A percentile compares a stretch with the other conserved stretches of the same genome.
phyloP scores from a whole-genome alignment of 164 flowering plant species.

The Cinnamomum chago region DNA sequence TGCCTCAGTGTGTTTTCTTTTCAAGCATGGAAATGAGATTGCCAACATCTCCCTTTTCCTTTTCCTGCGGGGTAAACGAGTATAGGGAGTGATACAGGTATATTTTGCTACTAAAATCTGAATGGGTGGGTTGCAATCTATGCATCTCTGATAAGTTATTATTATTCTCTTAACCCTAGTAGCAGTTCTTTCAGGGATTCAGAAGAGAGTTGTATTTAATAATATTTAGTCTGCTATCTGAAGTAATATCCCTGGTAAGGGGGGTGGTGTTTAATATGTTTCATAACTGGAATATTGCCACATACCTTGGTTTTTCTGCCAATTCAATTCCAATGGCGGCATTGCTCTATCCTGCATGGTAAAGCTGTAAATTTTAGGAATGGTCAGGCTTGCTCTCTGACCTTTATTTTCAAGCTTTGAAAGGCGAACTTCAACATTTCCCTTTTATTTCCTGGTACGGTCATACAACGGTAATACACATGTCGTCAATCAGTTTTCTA shows the following conservation, averaged over 20 bases:
- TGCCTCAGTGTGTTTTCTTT: slow-evolving; percentile 35
- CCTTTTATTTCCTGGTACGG: slow-evolving; percentile 30
- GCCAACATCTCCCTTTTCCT: slow-evolving; percentile 20
- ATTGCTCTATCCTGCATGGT: slow-evolving; percentile 39
- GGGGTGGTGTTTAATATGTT: slow-evolving; percentile 18
- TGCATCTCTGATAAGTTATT: slow-evolving; percentile 11
- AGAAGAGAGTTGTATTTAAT: slow-evolving; percentile 26
- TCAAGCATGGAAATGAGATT: slow-evolving; percentile 51
- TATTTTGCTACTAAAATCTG: slow-evolving; percentile 11
- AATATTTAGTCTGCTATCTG: slow-evolving; percentile 15
- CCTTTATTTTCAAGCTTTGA: slow-evolving; percentile 41
- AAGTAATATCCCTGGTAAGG: slow-evolving; percentile 48
- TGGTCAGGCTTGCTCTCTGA: slow-evolving; percentile 44
- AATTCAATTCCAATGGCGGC: slow-evolving; percentile 26
- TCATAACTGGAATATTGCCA: slow-evolving; percentile 10
- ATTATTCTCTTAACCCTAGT: neutral
- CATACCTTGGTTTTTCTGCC: slow-evolving; percentile 17
- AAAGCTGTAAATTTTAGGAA: slow-evolving; percentile 42
- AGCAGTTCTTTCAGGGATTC: slow-evolving; percentile 13
- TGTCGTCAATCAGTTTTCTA: slow-evolving; percentile 40
- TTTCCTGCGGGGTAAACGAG: slow-evolving; percentile 25
- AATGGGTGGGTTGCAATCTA: slow-evolving; percentile 24
- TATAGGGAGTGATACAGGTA: slow-evolving; percentile 27
- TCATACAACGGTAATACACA: slow-evolving; percentile 37
- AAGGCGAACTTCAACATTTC: slow-evolving; percentile 40